Percentiles rank a stretch among this genome's conserved stretches.
Evolutionary conservation across 2,329 filamentous ascomycete species (phyloP).

Genomic region (Bretziella fagacearum): DNA sequence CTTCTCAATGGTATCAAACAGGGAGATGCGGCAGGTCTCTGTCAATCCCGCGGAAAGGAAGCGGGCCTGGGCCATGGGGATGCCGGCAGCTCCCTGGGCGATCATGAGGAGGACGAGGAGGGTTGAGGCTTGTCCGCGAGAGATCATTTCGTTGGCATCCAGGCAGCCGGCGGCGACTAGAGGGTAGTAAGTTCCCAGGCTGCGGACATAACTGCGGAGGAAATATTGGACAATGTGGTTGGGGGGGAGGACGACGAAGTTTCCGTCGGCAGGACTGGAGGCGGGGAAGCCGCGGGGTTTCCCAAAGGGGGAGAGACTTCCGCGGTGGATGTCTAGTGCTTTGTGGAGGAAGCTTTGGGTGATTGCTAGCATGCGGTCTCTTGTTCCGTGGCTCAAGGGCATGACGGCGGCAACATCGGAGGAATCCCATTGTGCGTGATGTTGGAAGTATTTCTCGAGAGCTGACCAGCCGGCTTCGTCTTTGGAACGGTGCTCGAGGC

Average conservation of each 20-base stretch:
- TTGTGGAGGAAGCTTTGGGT: conserved; percentile 55
- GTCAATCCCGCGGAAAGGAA: conserved; percentile 49
- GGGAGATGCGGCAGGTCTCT: conserved; percentile 53
- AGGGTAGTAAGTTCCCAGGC: conserved; percentile 48
- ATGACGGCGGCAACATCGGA: conserved; percentile 27
- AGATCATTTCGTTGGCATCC: conserved; percentile 50
- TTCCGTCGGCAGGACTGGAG: conserved; percentile 30
- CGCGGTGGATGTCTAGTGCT: conserved; percentile 49
- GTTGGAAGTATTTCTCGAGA: conserved; percentile 27
- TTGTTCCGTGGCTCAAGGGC: conserved; percentile 31
- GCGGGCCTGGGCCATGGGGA: conserved; percentile 46
- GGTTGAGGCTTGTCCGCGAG: conserved; percentile 48
- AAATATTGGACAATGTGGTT: conserved; percentile 51
- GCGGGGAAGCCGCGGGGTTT: conserved; percentile 26
- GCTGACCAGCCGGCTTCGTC: conserved; percentile 30
- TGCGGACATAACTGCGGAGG: conserved; percentile 47
- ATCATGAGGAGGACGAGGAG: conserved; percentile 55
- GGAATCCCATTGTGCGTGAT: conserved; percentile 15
- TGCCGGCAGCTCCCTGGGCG: conserved; percentile 50
- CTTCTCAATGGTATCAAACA: conserved; percentile 56
- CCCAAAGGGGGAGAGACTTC: conserved; percentile 17
- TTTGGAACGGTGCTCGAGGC: conserved; percentile 32
- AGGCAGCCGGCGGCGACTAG: conserved; percentile 41
- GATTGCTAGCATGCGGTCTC: conserved; percentile 55
- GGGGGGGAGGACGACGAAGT: conserved; percentile 49